Conservation (phyloP, 169 alveolate species). For the Plasmodium gaboni region DNA sequence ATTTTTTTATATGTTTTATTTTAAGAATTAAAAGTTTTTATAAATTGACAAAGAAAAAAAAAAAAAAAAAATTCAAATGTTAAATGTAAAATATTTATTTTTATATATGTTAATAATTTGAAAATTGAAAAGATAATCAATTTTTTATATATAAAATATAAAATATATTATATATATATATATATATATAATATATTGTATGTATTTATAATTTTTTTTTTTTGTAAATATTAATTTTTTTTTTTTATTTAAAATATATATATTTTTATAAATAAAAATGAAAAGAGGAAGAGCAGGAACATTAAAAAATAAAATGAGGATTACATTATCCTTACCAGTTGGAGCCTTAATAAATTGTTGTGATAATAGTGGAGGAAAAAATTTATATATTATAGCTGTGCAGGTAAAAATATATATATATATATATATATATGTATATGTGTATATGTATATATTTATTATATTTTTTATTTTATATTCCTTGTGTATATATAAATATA, state of each 20-base stretch:
- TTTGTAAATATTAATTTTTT: slow-evolving; percentile 7
- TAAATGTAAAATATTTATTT: too few relatives aligned
- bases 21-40: too few relatives aligned
- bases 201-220: not conserved
- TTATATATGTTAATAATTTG: too few relatives aligned
- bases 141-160: too few relatives aligned
- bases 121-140: too few relatives aligned
- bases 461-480: not conserved
- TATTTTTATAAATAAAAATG: slow-evolving; percentile 28
- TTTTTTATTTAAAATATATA: not conserved
- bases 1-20: too few relatives aligned
- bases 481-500: slow-evolving; percentile 4
- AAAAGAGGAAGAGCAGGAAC: slow-evolving; percentile 87
- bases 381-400: slow-evolving; percentile 97
- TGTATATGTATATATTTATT: too few relatives aligned
- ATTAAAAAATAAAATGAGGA: slow-evolving; percentile 86
- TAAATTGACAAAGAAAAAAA: too few relatives aligned
- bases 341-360: slow-evolving; percentile 99
- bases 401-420: slow-evolving; percentile 79
- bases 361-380: slow-evolving; percentile 99
- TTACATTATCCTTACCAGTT: slow-evolving; percentile 97
- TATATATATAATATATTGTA: too few relatives aligned
- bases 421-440: not conserved
- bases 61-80: too few relatives aligned
- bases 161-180: too few relatives aligned